Evolutionary conservation across 139 green algal genomes (phyloP).

Genomic region (Protoeuglena noctilucae): DNA sequence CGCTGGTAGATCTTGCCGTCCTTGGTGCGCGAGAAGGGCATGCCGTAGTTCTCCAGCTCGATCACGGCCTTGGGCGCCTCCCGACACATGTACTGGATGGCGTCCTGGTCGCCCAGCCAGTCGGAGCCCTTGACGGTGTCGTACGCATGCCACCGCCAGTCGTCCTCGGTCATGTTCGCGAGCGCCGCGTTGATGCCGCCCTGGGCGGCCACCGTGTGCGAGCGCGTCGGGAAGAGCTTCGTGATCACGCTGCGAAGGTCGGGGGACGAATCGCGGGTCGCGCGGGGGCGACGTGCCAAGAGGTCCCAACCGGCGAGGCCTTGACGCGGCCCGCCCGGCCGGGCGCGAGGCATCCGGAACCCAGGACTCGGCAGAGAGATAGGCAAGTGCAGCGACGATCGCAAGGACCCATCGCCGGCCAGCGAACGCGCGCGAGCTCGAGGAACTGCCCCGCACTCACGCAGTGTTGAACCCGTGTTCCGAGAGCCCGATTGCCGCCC

Average conservation of each 20-base stretch:
- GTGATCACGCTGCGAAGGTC: slow-evolving; percentile 92
- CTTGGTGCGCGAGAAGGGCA: slow-evolving; percentile 94
- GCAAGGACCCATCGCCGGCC: neutral
- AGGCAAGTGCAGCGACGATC: neutral
- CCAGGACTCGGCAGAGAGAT: too few relatives aligned
- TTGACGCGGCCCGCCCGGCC: too few relatives aligned
- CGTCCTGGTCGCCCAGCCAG: slow-evolving; percentile 91
- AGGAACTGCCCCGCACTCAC: slow-evolving; percentile 53
- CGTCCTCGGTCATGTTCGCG: slow-evolving; percentile 94
- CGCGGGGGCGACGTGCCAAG: too few relatives aligned
- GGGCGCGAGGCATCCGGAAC: too few relatives aligned
- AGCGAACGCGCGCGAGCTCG: neutral
- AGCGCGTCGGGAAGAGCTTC: slow-evolving; percentile 98
- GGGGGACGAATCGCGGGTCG: too few relatives aligned
- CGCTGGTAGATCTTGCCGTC: slow-evolving; percentile 99
- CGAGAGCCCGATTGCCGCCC: slow-evolving; percentile 80
- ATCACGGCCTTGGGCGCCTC: slow-evolving; percentile 89
- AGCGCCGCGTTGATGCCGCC: slow-evolving; percentile 97
- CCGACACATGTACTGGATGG: slow-evolving; percentile 68
- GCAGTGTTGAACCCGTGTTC: slow-evolving; percentile 93
- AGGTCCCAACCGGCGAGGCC: too few relatives aligned
- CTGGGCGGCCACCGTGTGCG: slow-evolving; percentile 95
- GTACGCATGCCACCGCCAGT: slow-evolving; percentile 99
- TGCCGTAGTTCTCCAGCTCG: slow-evolving; percentile 95
- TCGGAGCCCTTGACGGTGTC: slow-evolving; percentile 98